A percentile compares a stretch with the other conserved stretches of the same genome.
phyloP scores from a whole-genome alignment of 2,329 filamentous ascomycete species.

The Pyrenophora tritici-repentis region DNA sequence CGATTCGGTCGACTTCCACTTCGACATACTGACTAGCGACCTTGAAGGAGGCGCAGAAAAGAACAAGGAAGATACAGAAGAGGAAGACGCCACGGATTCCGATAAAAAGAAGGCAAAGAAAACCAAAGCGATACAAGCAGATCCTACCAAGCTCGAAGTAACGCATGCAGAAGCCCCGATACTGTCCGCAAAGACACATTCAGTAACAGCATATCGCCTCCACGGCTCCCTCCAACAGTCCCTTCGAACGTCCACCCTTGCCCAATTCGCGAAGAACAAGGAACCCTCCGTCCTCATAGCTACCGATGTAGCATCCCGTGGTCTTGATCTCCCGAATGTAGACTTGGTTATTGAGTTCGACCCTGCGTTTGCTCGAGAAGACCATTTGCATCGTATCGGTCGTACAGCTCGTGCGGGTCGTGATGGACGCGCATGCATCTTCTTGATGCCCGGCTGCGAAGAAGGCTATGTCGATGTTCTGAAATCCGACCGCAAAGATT shows the following conservation, averaged over 20 bases:
- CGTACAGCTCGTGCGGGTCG: constrained; percentile 92
- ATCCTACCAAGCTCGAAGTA: constrained; percentile 49
- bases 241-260: constrained; percentile 82
- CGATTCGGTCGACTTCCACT: constrained; percentile 96
- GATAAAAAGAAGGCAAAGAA: constrained; percentile 33
- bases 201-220: constrained; percentile 80
- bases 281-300: constrained; percentile 84
- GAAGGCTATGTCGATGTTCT: constrained; percentile 86
- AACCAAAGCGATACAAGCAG: constrained; percentile 49
- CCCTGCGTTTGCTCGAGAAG: constrained; percentile 87
- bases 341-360: constrained; percentile 97
- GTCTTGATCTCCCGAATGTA: constrained; percentile 92
- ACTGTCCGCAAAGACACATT: constrained; percentile 76
- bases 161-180: constrained; percentile 73
- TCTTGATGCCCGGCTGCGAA: constrained; percentile 87
- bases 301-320: constrained; percentile 93
- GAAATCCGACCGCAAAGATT: constrained; percentile 69
- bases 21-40: constrained; percentile 70
- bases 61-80: constrained; percentile 27
- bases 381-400: constrained; percentile 93
- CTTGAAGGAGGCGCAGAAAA: constrained; percentile 38
- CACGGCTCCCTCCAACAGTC: constrained; percentile 91
- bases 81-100: constrained; percentile 21
- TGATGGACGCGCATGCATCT: constrained; percentile 83
- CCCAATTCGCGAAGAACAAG: constrained; percentile 74